Evolutionary conservation across 805 yeast species (phyloP), one percentile per base, ranked within the genome.

Genomic region (Tetrapisispora nanseiensis): DNA sequence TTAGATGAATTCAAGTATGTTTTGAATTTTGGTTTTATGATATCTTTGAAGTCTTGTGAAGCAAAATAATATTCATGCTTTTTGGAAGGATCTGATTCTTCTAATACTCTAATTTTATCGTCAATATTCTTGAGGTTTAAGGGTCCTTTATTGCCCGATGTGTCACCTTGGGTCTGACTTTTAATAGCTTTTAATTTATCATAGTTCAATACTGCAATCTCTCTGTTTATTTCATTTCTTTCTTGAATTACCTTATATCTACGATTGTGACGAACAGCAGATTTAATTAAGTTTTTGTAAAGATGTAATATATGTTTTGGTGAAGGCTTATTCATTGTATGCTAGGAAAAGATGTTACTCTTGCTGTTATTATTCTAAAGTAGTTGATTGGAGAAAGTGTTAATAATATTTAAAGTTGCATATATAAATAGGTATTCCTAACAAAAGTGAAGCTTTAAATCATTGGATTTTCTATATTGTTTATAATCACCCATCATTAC

Each of bases 131-230:
- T 40, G 49, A 31, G 9, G n/a, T 26, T 21, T 45, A 43, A 30
- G 12, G 9, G 15, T 8, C 28, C 40, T 16, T 43, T 16, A 21
- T 42, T n/a, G n/a, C 42, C 37, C 12, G 41, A 21, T 20, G 41
- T 42, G 7, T 33, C 15, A 10, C 13, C 15, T n/a, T 22, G 27
- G 6, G 11, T n/a, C 15, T 37, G 54, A 26, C 47, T 46, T 33
- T 55, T 46, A 3, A 50, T 44, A 6, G 52, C 24, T 33, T 50
- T 51, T 38, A 56, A 43, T 27, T 51, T 50, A 15, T 48, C 40
- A 40, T 56, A 57, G 9, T 54, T 54, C 24, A 55, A 33, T 39
- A 56, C 26, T 10, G 59, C 49, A 23, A 57, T 32, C 34, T 56
- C 46, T 30, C 48, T 48, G 31, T 49, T 53, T 16, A 41, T 47